Conservation (phyloP, 257 asterid species). For the Plantago ovata region DNA sequence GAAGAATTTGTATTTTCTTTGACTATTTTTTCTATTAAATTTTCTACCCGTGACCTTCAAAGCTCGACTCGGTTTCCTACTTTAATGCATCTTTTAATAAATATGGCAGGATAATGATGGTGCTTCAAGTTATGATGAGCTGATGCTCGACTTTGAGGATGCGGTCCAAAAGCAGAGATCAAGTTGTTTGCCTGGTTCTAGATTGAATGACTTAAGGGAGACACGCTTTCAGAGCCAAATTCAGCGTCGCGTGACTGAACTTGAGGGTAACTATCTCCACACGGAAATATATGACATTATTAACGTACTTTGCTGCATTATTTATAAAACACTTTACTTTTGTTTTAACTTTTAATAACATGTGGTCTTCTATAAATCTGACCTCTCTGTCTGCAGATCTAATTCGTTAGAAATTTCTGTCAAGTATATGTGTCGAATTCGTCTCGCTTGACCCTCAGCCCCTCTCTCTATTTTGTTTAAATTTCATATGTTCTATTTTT, state of each 20-base stretch:
- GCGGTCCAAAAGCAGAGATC: slow-evolving; percentile 66
- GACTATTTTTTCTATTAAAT: background rate
- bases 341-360: background rate
- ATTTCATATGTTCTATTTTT: too few species aligned
- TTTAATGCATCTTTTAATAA: slow-evolving; percentile 9
- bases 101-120: slow-evolving; percentile 49
- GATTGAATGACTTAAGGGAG: slow-evolving; percentile 57
- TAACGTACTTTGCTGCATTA: background rate
- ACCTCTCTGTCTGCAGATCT: too few species aligned
- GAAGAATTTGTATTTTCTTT: slow-evolving; percentile 1
- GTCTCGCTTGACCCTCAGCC: too few species aligned
- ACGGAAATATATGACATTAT: slow-evolving; percentile 5
- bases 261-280: slow-evolving; percentile 63
- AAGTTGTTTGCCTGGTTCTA: slow-evolving; percentile 55
- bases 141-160: slow-evolving; percentile 89
- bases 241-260: slow-evolving; percentile 68
- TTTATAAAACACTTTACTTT: background rate
- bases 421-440: too few species aligned
- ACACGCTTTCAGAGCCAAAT: slow-evolving; percentile 58
- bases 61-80: too few species aligned
- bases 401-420: too few species aligned
- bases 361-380: too few species aligned
- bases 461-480: too few species aligned
- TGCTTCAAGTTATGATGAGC: slow-evolving; percentile 57
- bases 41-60: background rate